phyloP scores from a whole-genome alignment of 2,329 filamentous ascomycete genomes.

The Colletotrichum horii region DNA sequence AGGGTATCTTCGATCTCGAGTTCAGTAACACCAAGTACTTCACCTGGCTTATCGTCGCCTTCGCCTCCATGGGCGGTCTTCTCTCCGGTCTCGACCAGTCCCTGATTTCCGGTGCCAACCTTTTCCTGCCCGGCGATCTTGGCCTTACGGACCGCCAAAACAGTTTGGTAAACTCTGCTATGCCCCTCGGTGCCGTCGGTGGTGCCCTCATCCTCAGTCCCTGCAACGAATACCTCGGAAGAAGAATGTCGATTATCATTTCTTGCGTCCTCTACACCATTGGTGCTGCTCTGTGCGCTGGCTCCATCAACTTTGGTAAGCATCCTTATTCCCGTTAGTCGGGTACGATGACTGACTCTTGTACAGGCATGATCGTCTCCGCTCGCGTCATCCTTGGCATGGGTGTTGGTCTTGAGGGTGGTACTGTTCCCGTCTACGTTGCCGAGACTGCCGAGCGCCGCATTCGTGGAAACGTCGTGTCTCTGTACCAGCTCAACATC shows the following conservation, averaged over 20 bases:
- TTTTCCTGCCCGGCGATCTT: constrained; percentile 67
- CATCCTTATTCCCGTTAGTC: not conserved
- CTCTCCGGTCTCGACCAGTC: constrained; percentile 77
- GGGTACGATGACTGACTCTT: constrained; percentile 22
- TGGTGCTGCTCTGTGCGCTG: constrained; percentile 71
- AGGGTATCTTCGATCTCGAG: constrained; percentile 56
- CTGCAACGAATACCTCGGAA: constrained; percentile 70
- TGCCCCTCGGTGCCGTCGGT: constrained; percentile 74
- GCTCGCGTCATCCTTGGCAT: constrained; percentile 72
- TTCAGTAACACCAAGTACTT: constrained; percentile 68
- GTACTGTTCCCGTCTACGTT: constrained; percentile 77
- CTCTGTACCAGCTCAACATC: constrained; percentile 78
- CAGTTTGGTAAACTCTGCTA: constrained; percentile 71
- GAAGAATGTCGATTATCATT: constrained; percentile 72
- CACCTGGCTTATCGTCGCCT: constrained; percentile 71
- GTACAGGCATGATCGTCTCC: constrained; percentile 65
- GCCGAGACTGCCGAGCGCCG: constrained; percentile 73
- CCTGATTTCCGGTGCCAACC: constrained; percentile 73
- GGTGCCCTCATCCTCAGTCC: constrained; percentile 72
- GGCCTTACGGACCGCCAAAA: constrained; percentile 60
- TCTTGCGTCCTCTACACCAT: constrained; percentile 74
- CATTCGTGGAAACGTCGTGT: constrained; percentile 74
- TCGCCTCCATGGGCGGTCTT: constrained; percentile 77
- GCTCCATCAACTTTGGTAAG: constrained; percentile 66
- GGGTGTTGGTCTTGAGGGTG: constrained; percentile 75